A percentile compares a stretch with the other conserved stretches of the same genome.
phyloP scores from a whole-genome alignment of 768 basidiomycete species.

The Scleroderma citrinum region DNA sequence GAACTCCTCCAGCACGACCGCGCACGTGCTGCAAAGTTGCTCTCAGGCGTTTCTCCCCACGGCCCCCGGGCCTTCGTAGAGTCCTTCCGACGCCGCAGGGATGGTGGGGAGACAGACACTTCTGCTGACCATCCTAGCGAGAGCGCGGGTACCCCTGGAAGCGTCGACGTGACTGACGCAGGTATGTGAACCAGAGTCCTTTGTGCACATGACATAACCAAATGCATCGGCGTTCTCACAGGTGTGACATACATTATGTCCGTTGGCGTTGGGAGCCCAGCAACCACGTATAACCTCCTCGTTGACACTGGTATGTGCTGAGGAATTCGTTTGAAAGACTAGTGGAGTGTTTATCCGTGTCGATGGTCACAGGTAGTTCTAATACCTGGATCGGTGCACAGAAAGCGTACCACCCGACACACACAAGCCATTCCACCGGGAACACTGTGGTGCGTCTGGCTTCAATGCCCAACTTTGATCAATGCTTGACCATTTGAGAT shows the following conservation, averaged over 20 bases:
- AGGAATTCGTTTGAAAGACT: background rate
- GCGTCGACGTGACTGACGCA: conserved; percentile 54
- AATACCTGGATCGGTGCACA: conserved; percentile 56
- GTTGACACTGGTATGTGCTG: conserved; percentile 47
- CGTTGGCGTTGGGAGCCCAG: conserved; percentile 47
- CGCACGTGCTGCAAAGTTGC: conserved; percentile 49
- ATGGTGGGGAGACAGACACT: conserved; percentile 1
- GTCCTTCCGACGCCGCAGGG: conserved; percentile 12
- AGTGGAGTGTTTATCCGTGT: background rate
- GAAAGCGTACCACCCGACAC: conserved; percentile 40
- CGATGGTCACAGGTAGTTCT: conserved; percentile 31
- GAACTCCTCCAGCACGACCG: conserved; percentile 49
- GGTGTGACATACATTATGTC: conserved; percentile 49
- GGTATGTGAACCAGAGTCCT: conserved; percentile 27
- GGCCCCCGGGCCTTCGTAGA: conserved; percentile 38
- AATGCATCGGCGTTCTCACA: conserved; percentile 4
- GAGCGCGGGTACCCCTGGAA: conserved; percentile 13
- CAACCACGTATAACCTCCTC: conserved; percentile 45
- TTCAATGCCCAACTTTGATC: background rate
- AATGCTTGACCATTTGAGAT: background rate
- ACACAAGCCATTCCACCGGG: conserved; percentile 38
- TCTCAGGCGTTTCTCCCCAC: conserved; percentile 49
- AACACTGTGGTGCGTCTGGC: conserved; percentile 28
- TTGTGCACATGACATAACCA: too few species aligned
- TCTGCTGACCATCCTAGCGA: conserved; percentile 10